Evolutionary conservation across 371 early-diverging fungal genomes (phyloP).

Genomic region (Coemansia sp.): DNA sequence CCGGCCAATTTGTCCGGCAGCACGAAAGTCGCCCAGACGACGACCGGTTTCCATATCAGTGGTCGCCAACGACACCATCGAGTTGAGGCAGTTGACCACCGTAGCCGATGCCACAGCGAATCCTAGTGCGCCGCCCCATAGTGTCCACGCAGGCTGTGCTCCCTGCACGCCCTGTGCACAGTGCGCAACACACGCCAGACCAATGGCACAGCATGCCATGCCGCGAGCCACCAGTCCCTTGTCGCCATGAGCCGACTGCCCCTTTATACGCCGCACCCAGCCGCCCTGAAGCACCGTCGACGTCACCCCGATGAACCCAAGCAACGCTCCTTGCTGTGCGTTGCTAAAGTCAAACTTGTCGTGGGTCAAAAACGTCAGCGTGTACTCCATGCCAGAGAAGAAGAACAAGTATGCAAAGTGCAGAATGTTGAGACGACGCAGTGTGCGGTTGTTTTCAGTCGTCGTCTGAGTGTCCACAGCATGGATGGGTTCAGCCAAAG

Average conservation of each 20-base stretch:
- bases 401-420: constrained; percentile 87
- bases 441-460: not conserved
- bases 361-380: constrained; percentile 92
- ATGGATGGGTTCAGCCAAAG: constrained; percentile 11
- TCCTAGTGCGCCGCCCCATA: constrained; percentile 57
- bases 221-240: constrained; percentile 74
- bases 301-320: constrained; percentile 85
- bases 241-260: constrained; percentile 50
- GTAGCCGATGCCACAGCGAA: constrained; percentile 91
- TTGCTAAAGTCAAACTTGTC: constrained; percentile 84
- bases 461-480: not conserved
- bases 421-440: constrained; percentile 62
- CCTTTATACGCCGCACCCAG: constrained; percentile 79
- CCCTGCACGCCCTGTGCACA: constrained; percentile 57
- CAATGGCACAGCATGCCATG: constrained; percentile 68
- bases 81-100: constrained; percentile 87
- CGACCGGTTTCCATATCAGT: constrained; percentile 60
- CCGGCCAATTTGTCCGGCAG: constrained; percentile 90
- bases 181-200: constrained; percentile 65
- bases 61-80: constrained; percentile 65
- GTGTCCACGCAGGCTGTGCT: constrained; percentile 27
- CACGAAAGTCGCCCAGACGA: constrained; percentile 82
- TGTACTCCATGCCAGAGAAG: constrained; percentile 98
- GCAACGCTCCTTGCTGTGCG: constrained; percentile 85
- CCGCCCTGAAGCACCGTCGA: constrained; percentile 91